These are phyloP conservation scores for Fraxinus sp. DNA, from an alignment of 305 asterid species.

Conservation along the genomic window DNA sequence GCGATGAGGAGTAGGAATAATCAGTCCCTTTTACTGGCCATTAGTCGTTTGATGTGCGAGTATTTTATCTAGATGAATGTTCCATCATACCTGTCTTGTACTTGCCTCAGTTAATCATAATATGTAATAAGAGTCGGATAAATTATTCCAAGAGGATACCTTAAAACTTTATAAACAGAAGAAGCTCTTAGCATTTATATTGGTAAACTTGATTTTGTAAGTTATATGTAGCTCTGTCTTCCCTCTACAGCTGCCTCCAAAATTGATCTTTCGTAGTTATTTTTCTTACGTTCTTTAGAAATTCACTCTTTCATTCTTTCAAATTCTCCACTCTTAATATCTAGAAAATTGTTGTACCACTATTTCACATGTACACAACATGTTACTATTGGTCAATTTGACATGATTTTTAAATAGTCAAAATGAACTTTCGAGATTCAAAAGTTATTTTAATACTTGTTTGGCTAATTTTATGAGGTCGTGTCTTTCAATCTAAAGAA, in stretches of 20 bases:
- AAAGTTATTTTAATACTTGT: too few species aligned
- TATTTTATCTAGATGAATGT: neutral
- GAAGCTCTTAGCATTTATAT: neutral
- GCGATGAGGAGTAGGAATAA: constrained; percentile 68
- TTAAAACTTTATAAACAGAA: neutral
- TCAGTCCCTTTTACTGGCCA: neutral
- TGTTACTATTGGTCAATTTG: neutral
- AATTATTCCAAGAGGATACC: neutral
- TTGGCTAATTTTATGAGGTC: too few species aligned
- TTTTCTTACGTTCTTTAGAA: too few species aligned
- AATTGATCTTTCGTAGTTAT: too few species aligned
- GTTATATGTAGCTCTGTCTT: neutral
- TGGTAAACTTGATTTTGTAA: neutral
- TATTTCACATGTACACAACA: neutral
- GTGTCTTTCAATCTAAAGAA: too few species aligned
- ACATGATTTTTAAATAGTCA: too few species aligned
- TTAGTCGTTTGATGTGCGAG: neutral
- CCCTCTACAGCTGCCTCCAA: neutral
- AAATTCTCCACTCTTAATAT: neutral
- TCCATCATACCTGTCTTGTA: neutral
- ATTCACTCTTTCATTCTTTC: neutral
- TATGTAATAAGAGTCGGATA: neutral
- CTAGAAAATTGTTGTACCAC: neutral
- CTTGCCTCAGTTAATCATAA: neutral
- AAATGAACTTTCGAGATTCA: too few species aligned